Evolutionary conservation across 179 eudicot species (phyloP).

Genomic region (Actinidia chinensis): DNA sequence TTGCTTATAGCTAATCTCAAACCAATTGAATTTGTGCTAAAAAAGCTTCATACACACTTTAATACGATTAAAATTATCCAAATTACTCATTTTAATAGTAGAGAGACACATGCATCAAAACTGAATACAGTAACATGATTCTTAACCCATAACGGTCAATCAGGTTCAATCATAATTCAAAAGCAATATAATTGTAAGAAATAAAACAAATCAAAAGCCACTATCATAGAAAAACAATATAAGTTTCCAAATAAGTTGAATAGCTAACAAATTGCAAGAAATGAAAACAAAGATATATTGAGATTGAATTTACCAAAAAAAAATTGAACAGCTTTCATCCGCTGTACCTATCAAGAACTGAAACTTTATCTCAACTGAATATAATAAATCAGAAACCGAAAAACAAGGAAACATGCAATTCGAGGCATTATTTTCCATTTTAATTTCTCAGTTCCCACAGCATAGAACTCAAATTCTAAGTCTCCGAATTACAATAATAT

Average conservation of each 20-base stretch:
- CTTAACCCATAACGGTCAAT: neutral
- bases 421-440: neutral
- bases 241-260: neutral
- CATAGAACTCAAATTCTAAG: neutral
- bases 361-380: neutral
- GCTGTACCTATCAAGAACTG: neutral
- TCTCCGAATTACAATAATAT: neutral
- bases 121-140: neutral
- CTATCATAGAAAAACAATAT: neutral
- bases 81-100: too few relatives aligned
- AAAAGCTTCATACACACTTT: too few relatives aligned
- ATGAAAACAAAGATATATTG: neutral
- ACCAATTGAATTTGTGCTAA: too few relatives aligned
- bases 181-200: too few relatives aligned
- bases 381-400: too few relatives aligned
- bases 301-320: neutral
- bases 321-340: neutral
- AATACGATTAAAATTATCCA: too few relatives aligned
- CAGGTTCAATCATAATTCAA: neutral
- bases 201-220: neutral
- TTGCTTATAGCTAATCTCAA: too few relatives aligned
- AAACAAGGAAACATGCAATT: neutral
- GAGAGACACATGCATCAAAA: neutral
- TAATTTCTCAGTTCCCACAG: neutral
- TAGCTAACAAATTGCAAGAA: conserved; percentile 8